Conservation (phyloP, 2,329 filamentous ascomycete genomes). For the Epichloe sylvatica region DNA sequence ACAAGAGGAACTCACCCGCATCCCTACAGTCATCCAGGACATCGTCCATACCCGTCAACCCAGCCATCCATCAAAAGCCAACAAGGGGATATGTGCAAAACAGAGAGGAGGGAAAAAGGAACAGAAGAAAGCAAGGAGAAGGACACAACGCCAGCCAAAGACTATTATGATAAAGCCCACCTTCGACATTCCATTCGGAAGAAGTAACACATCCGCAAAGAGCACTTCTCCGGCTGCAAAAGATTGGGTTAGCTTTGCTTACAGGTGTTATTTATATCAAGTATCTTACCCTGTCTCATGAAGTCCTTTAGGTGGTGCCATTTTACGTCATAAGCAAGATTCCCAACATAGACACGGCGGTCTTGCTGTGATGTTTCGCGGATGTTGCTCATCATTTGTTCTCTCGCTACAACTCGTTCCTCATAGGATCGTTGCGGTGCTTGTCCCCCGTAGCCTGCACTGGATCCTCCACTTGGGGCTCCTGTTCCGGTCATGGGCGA, state of each 20-base stretch:
- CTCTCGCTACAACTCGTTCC: conserved; percentile 69
- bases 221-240: conserved; percentile 87
- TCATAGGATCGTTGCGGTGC: conserved; percentile 62
- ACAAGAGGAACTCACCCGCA: conserved; percentile 67
- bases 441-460: conserved; percentile 47
- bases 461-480: conserved; percentile 55
- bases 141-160: conserved; percentile 51
- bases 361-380: conserved; percentile 95
- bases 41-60: conserved; percentile 97
- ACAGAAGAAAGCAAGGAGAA: conserved; percentile 36
- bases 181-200: conserved; percentile 99
- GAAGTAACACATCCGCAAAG: conserved; percentile 97
- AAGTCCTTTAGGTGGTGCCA: conserved; percentile 99
- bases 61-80: conserved; percentile 70
- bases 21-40: conserved; percentile 88
- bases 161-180: conserved; percentile 86
- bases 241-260: conserved; percentile 24
- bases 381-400: conserved; percentile 91
- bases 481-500: conserved; percentile 75
- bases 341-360: conserved; percentile 97
- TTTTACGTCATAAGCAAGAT: conserved; percentile 98
- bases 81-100: conserved; percentile 41
- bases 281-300: conserved; percentile 86
- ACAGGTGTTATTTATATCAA: conserved; percentile 11
- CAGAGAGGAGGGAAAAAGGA: conserved; percentile 39